These are phyloP conservation scores for Hymenoscyphus repandus DNA, from an alignment of 2,329 filamentous ascomycete species.

Conservation along the genomic window DNA sequence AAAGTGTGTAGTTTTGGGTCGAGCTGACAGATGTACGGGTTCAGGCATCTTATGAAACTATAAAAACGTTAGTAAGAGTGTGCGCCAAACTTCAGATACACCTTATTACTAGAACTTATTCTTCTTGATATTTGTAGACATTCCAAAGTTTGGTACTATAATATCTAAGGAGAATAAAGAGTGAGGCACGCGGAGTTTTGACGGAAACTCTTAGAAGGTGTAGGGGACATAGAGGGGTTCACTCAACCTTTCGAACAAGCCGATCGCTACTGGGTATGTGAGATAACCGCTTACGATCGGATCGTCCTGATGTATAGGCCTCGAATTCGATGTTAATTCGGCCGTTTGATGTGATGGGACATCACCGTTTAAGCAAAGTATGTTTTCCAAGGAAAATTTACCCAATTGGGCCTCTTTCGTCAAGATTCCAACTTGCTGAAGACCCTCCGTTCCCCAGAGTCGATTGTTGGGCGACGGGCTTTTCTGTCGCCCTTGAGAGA, in stretches of 20 bases:
- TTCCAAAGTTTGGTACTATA: no score
- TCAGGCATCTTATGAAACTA: slow-evolving; percentile 36
- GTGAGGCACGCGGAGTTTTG: no score
- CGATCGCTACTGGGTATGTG: slow-evolving; percentile 26
- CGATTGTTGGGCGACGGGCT: neutral
- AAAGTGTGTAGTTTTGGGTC: slow-evolving; percentile 36
- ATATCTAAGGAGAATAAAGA: no score
- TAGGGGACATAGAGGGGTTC: no score
- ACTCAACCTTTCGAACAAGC: slow-evolving; percentile 31
- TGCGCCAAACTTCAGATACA: no score
- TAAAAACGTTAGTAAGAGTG: no score
- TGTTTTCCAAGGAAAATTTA: slow-evolving; percentile 33
- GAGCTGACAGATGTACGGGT: slow-evolving; percentile 38
- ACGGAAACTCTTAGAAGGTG: no score
- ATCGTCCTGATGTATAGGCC: slow-evolving; percentile 16
- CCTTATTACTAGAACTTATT: no score
- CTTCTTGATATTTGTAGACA: no score
- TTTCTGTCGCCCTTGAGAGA: neutral
- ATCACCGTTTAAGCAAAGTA: slow-evolving; percentile 24
- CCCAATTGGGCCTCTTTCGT: slow-evolving; percentile 33
- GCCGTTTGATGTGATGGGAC: neutral
- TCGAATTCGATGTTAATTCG: neutral
- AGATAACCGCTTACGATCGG: slow-evolving; percentile 28
- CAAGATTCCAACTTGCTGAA: slow-evolving; percentile 33
- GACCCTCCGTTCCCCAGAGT: slow-evolving; percentile 15